Evolutionary conservation across 169 alveolate genomes (phyloP).

Genomic region (Cyclospora cayetanensis): DNA sequence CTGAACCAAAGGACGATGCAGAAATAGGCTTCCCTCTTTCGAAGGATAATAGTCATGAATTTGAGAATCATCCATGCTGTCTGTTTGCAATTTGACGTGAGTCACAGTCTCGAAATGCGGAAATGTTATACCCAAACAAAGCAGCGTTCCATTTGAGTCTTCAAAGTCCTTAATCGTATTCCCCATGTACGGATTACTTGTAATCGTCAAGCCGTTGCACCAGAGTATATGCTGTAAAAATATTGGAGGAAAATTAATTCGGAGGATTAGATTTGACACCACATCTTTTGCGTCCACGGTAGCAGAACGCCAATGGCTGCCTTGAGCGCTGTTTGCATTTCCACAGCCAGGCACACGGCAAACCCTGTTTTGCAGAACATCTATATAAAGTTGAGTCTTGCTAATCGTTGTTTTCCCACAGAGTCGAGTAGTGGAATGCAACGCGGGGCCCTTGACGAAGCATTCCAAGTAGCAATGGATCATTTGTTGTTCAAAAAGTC

Average conservation of each 20-base stretch:
- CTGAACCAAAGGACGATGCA: no score
- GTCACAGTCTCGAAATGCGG: background rate
- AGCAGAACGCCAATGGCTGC: background rate
- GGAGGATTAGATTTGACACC: conserved; percentile 34
- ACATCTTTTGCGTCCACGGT: background rate
- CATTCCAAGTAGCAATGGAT: conserved; percentile 28
- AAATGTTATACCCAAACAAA: conserved; percentile 9
- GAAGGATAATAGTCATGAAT: background rate
- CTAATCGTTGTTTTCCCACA: conserved; percentile 28
- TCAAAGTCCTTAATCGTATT: background rate
- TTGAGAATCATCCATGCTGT: no score
- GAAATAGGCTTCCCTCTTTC: background rate
- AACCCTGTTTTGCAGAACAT: conserved; percentile 28
- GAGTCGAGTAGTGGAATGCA: background rate
- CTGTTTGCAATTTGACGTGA: background rate
- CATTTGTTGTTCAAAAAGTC: conserved; percentile 43
- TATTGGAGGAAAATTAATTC: conserved; percentile 45
- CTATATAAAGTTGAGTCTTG: conserved; percentile 5
- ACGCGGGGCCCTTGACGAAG: conserved; percentile 56
- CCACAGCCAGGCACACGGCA: conserved; percentile 5
- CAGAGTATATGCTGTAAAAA: conserved; percentile 30
- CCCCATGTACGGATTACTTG: background rate
- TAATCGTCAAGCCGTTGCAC: conserved; percentile 20
- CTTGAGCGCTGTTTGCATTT: background rate
- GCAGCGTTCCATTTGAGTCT: background rate